A percentile compares a stretch with the other conserved stretches of the same genome.
These are phyloP conservation scores for Chiua sp. DNA, from an alignment of 1,284 basidiomycete genomes.

Conservation along the genomic window DNA sequence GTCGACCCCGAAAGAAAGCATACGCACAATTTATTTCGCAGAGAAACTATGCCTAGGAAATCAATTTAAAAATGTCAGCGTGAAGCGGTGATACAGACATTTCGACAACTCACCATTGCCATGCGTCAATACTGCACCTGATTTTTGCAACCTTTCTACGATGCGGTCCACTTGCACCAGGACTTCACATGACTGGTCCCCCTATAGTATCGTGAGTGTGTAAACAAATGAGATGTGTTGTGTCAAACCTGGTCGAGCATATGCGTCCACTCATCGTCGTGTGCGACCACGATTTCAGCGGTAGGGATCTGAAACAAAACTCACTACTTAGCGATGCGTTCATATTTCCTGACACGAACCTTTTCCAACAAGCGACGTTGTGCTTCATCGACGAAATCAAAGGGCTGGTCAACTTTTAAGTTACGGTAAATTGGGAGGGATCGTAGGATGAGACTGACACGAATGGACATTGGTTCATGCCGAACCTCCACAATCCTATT, in stretches of 20 bases:
- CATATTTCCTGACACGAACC: neutral
- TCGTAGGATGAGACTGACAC: neutral
- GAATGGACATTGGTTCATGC: too few relatives aligned
- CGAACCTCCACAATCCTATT: too few relatives aligned
- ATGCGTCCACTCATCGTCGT: neutral
- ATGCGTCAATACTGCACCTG: neutral
- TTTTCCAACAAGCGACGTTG: neutral
- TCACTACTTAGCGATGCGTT: neutral
- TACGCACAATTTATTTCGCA: neutral
- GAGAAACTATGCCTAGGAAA: neutral
- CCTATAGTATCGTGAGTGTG: neutral
- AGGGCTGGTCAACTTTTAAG: too few relatives aligned
- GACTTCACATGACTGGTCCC: neutral
- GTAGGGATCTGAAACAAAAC: neutral
- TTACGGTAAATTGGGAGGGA: neutral
- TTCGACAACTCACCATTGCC: neutral
- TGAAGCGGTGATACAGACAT: neutral
- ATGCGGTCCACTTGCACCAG: neutral
- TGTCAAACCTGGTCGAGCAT: neutral
- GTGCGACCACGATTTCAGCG: neutral
- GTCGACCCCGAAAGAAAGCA: neutral
- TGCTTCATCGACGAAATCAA: too few relatives aligned
- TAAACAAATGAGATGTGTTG: neutral
- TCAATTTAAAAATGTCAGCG: neutral
- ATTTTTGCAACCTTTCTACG: neutral